Conservation (phyloP, 2,329 filamentous ascomycete species). For the Plenodomus tracheiphilus region DNA sequence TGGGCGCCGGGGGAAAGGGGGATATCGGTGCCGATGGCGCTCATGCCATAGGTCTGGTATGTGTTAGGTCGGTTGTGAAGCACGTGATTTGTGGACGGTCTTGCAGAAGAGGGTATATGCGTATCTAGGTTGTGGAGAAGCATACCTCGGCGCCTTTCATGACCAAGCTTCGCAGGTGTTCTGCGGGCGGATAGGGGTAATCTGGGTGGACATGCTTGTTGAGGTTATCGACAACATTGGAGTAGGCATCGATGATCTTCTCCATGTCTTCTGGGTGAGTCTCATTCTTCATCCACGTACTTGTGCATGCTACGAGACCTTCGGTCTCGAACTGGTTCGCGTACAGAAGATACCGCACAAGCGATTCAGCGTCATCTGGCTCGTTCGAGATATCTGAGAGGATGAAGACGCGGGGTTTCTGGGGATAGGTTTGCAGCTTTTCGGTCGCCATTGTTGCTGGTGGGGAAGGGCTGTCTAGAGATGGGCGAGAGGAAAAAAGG, state of each 20-base stretch:
- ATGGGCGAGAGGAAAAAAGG: background rate
- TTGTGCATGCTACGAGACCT: slow-evolving; percentile 46
- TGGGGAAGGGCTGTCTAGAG: background rate
- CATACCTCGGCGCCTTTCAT: slow-evolving; percentile 38
- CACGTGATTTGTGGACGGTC: background rate
- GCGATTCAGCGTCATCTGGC: slow-evolving; percentile 45
- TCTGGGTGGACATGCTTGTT: slow-evolving; percentile 51
- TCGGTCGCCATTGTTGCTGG: slow-evolving; percentile 26
- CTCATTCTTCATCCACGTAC: slow-evolving; percentile 45
- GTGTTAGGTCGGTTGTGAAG: slow-evolving; percentile 1
- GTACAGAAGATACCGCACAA: slow-evolving; percentile 45
- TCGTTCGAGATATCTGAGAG: slow-evolving; percentile 47
- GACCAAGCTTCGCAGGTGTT: slow-evolving; percentile 28
- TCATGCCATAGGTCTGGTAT: slow-evolving; percentile 44
- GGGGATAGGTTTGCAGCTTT: slow-evolving; percentile 30
- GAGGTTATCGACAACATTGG: slow-evolving; percentile 48
- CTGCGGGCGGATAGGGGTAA: slow-evolving; percentile 34
- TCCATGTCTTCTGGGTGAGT: slow-evolving; percentile 41
- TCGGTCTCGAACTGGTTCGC: slow-evolving; percentile 45
- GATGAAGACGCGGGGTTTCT: slow-evolving; percentile 47
- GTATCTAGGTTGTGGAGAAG: background rate
- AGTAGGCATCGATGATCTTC: slow-evolving; percentile 42
- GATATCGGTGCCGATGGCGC: slow-evolving; percentile 33
- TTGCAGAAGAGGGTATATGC: too few relatives aligned
- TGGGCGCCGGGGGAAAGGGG: slow-evolving; percentile 50